Evolutionary conservation across 2,329 filamentous ascomycete genomes (phyloP), one percentile per base, ranked within the genome.

Genomic region (Fusarium phyllophilum): DNA sequence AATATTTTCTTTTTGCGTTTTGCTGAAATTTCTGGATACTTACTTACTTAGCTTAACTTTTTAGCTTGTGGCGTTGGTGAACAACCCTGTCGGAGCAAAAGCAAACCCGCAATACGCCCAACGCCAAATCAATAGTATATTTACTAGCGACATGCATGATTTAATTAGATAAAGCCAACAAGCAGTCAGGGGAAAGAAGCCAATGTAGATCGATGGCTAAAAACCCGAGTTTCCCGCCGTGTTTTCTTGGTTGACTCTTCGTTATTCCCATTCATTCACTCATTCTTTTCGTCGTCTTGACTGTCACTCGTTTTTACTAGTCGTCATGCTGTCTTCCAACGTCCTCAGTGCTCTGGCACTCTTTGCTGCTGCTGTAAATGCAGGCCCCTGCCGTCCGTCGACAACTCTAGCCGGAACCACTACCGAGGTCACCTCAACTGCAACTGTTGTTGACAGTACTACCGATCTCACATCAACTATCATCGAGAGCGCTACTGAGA

Each of bases 301-400:
- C n/a, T 34, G 18, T 42, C 48, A 44, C 15, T 56, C 39, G 17
- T 39, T 57, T 45, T 10, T 17, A 10, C 22, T 6, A 24, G 24
- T 18, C n/a, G 2, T 20, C 10, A 62, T 62, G 41, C 18, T 38
- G 13, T 48, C 52, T 33, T 59, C 26, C 15, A 46, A 41, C 11
- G 4, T 62, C 10, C 17, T 58, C 2, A 8, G 22, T 38, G 33
- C 26, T 15, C 11, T 59, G 11, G 48, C 31, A 26, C 34, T 62
- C 10, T 18, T 45, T 42, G 41, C 12, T 24, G 20, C 31, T 14
- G 22, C 13, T 34, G 51, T 46, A 20, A 46, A 62, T 31, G 60
- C 51, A 26, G 41, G 60, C 10, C 60, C 51, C 8, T 58, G 51
- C n/a, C 51, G 60, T 15, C 60, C 41, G 14, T 38, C 57, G 17